Evolutionary conservation across 306 rosid genomes (phyloP), one percentile per base, ranked within the genome.

Genomic region (Crataegus laevigata): DNA sequence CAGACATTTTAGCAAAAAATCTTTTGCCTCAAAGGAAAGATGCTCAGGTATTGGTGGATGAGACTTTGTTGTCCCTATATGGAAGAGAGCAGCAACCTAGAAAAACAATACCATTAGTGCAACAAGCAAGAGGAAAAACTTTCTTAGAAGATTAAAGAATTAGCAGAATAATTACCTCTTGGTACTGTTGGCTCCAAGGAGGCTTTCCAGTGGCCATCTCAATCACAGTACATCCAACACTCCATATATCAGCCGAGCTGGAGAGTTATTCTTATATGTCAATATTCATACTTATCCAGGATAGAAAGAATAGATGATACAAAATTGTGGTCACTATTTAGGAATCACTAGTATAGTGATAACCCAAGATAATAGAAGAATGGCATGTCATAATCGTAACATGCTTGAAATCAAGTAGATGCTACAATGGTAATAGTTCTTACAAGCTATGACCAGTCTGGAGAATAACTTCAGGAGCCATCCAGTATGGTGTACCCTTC

Each of bases 401-500:
- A 21, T 15, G 26, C 68, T 54, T 51, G 76, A 71, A 64, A 68
- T 10, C 50, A 73, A 65, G 32, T 22, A 72, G 60, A 64, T 8
- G 51, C 75, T 24, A 78, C 78, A 80, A 78, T 54, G 77, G 67
- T 61, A 51, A 32, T 71, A 54, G 45, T 38, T 77, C 99, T 92
- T 91, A 96, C 99, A 90, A 96, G 85, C 88, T 96, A 85, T 96
- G 99, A 76, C 99, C 99, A 64, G 99, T 96, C 87, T 96, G 98
- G 69, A 87, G 92, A 91, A 96, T 90, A 77, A 96, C 99, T 89
- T 96, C 99, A 66, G 99, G 99, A 89, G 99, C 97, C 99, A 96
- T 96, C 99, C 99, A 96, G 76, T 96, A 92, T 70, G 99, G 99
- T 75, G 99, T 96, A 59, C 99, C 99, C 90, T 96, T 96, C 98